Evolutionary conservation across 2,329 filamentous ascomycete species (phyloP), one percentile per base, ranked within the genome.

Genomic region (Harringtonia lauricola): DNA sequence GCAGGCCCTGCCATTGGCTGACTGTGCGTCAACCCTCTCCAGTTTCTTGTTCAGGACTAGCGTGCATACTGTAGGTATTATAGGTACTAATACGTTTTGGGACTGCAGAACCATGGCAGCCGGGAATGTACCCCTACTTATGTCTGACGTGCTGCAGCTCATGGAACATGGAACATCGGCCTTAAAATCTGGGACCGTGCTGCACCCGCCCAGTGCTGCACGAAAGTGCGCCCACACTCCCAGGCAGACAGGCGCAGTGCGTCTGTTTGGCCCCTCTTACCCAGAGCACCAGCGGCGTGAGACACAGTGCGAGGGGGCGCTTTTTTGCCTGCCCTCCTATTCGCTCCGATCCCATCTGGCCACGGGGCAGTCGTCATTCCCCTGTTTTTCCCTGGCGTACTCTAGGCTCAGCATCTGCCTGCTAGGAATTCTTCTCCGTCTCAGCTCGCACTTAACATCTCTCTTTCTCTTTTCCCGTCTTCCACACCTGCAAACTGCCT

Each of bases 301-400:
- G 13, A 34, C 39, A 41, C 38, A 42, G 44, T 42, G 44, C 36
- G 28, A 39, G 39, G 35, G 19, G 26, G 15, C 10, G 36, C 13
- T 21, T 24, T 36, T 37, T 34, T 41, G 12, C 29, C n/a, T 42
- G 40, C 44, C 36, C 21, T 39, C 39, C 17, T 24, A 46, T 46
- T 46, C 29, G 44, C 19, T 26, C n/a, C 21, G 4, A 7, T 13
- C 13, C 15, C 13, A 10, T 42, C 36, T 43, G 44, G 44, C 43
- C 44, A 46, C 44, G 40, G 40, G 40, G 44, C 40, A 43, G 44
- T 46, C 44, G 44, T 46, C 44, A 46, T 46, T 46, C 44, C 8
- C 24, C 24, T 26, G 24, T 26, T 26, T 26, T 26, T 30, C 18
- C 44, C 37, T 21, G 24, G 17, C 43, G 31, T 43, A 36, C 41